Evolutionary conservation across 257 asterid genomes (phyloP), one percentile per base, ranked within the genome.

Genomic region (Nicotiana attenuata): DNA sequence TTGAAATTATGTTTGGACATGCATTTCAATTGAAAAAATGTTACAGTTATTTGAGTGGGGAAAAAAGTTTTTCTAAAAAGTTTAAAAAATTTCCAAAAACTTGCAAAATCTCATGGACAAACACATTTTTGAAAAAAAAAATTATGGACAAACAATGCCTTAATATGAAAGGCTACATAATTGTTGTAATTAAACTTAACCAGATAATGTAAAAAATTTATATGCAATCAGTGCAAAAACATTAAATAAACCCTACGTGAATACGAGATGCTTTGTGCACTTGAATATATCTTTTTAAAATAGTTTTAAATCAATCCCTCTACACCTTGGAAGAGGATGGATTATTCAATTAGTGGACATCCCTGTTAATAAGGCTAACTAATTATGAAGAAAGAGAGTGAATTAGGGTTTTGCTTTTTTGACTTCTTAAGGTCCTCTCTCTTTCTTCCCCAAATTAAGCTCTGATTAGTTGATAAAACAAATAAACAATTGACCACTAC

Each of bases 401-500:
- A 50, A 80, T 22, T 56, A 20, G 78, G 38, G 85, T 13, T 41
- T 50, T 56, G 80, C 55, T 83, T 82, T 84, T 90, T 90, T 84
- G 90, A 87, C 90, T 87, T 84, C 29, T 56, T 24, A 33, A 80
- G 59, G 31, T 84, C 76, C 33, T 69, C 45, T 52, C 45, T 41
- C 81, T 20, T 22, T 77, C 82, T 78, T 59, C 87, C 87, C 84
- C 69, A 84, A 85, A 86, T 88, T 81, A 79, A 86, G 93, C 87
- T 41, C 50, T 76, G 83, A 80, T 84, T 83, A 76, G 65, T 76
- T 55, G 41, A 22, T 35, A 61, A 59, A 13, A 33, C 24, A 60
- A 9, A 2, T 28, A 59, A 13, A 33, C 24, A 60, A 9, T 4
- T 28, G 41, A 29, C 16, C 7, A 65, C 14, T 52, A 56, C 63